Evolutionary conservation across 257 asterid genomes (phyloP), one percentile per base, ranked within the genome.

Genomic region (Mitragyna speciosa): DNA sequence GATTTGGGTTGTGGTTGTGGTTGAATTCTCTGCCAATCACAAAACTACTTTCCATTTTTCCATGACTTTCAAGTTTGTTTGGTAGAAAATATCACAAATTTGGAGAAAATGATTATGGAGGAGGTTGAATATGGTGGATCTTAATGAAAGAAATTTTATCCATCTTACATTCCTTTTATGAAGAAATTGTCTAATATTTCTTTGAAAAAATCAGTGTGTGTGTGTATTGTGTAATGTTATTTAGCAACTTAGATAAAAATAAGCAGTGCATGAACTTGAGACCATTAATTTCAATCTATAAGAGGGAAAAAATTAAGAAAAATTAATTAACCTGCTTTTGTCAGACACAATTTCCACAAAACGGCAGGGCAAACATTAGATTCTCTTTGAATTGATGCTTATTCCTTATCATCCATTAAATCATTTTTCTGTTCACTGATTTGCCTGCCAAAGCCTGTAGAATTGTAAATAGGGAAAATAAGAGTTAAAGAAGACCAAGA

Each of bases 11-110:
- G 43, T 28, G 39, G 15, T 19, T 30, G 11, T 20, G 5, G 14
- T 7, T 11, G 12, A 2, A 26, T 9, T 70, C 54, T 48, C 31
- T 26, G 33, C 43, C 43, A 45, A 72, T 43, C 63, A 48, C 19
- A 5, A 12, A 31, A 43, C 31, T 51, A 54, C 24, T 56, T 54
- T 19, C 22, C 48, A 41, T 52, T 52, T 19, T 20, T 26, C 1
- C 54, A 39, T 36, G 56, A 51, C 39, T 19, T 59, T 75, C 43
- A 39, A 59, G 43, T 43, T 41, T 61, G 72, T 76, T 76, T 61
- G 72, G 70, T 75, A 75, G 39, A 51, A 58, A 75, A 75, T 75
- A 2, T 48, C 5, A 41, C 56, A 75, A 31, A 24, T 36, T 58
- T 0, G 26, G 45, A 63, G 45, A 61, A 59, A 59, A 12, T 28